Conservation (phyloP, 257 asterid species). For the Prunella vulgaris region DNA sequence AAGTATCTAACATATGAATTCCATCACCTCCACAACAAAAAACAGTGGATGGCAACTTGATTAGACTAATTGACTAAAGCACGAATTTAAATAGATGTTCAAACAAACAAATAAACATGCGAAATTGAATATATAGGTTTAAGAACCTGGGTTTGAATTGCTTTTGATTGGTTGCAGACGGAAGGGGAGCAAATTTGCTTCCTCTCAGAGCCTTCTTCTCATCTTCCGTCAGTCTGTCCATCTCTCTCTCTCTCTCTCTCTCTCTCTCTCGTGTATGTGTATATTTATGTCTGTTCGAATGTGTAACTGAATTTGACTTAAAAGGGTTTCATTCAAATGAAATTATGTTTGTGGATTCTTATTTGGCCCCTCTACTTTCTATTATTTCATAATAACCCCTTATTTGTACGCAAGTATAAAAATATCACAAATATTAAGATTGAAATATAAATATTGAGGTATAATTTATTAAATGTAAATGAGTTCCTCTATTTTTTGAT, state of each 20-base stretch:
- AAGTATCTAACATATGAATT: background rate
- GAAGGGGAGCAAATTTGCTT: constrained; percentile 95
- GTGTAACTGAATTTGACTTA: background rate
- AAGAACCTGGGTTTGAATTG: constrained; percentile 53
- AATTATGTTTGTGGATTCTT: background rate
- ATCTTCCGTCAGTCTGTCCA: constrained; percentile 79
- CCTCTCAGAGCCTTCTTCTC: constrained; percentile 89
- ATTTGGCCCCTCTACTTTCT: constrained; percentile 2
- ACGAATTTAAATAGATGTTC: background rate
- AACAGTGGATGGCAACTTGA: background rate
- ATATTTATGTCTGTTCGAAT: background rate
- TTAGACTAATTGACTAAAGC: background rate
- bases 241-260: constrained; percentile 25
- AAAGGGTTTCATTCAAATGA: background rate
- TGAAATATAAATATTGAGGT: too few species aligned
- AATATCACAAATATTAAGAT: too few species aligned
- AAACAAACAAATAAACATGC: background rate
- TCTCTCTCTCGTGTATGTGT: background rate
- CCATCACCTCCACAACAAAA: background rate
- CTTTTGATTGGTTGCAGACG: constrained; percentile 43
- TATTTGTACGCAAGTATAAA: background rate
- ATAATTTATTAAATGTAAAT: too few species aligned
- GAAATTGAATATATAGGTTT: background rate
- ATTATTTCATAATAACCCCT: background rate
- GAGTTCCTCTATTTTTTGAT: too few species aligned